These are phyloP conservation scores for Pisolithus marmoratus DNA, from an alignment of 768 basidiomycete species.

Conservation along the genomic window DNA sequence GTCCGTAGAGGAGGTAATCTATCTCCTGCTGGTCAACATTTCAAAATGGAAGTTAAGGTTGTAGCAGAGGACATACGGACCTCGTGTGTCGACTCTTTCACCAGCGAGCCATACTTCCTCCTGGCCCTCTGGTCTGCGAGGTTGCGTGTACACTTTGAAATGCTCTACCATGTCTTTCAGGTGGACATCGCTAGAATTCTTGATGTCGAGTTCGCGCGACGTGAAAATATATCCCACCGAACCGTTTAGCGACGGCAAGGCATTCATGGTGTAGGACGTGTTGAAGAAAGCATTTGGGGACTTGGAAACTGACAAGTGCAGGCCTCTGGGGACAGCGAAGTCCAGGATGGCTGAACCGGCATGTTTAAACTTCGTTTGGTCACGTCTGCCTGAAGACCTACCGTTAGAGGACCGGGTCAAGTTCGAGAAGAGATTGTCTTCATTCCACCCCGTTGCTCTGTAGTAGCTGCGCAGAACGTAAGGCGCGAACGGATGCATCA, in stretches of 20 bases:
- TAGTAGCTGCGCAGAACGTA: slow-evolving; percentile 89
- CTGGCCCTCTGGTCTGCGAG: slow-evolving; percentile 69
- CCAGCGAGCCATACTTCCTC: slow-evolving; percentile 83
- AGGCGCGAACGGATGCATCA: slow-evolving; percentile 82
- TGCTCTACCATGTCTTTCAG: slow-evolving; percentile 90
- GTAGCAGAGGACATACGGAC: slow-evolving; percentile 36
- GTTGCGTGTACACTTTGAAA: slow-evolving; percentile 79
- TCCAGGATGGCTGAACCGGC: slow-evolving; percentile 71
- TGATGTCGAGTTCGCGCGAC: slow-evolving; percentile 73
- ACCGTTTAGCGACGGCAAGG: slow-evolving; percentile 88
- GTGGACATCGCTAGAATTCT: slow-evolving; percentile 60
- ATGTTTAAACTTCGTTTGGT: slow-evolving; percentile 2
- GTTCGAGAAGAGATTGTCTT: slow-evolving; percentile 90
- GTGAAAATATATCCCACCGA: slow-evolving; percentile 92
- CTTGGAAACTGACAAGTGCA: slow-evolving; percentile 78
- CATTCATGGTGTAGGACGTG: slow-evolving; percentile 89
- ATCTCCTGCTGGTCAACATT: slow-evolving; percentile 18
- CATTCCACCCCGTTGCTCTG: slow-evolving; percentile 92
- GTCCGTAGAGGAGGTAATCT: slow-evolving; percentile 95
- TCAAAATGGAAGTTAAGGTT: slow-evolving; percentile 5
- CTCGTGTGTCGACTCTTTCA: slow-evolving; percentile 66
- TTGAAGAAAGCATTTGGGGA: slow-evolving; percentile 85
- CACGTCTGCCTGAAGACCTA: slow-evolving; percentile 29
- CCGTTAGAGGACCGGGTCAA: slow-evolving; percentile 86
- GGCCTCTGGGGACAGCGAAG: slow-evolving; percentile 78